Percentiles rank a stretch among this genome's conserved stretches.
These are phyloP conservation scores for Durio zibethinus DNA, from an alignment of 345 rosid genomes.

Conservation along the genomic window DNA sequence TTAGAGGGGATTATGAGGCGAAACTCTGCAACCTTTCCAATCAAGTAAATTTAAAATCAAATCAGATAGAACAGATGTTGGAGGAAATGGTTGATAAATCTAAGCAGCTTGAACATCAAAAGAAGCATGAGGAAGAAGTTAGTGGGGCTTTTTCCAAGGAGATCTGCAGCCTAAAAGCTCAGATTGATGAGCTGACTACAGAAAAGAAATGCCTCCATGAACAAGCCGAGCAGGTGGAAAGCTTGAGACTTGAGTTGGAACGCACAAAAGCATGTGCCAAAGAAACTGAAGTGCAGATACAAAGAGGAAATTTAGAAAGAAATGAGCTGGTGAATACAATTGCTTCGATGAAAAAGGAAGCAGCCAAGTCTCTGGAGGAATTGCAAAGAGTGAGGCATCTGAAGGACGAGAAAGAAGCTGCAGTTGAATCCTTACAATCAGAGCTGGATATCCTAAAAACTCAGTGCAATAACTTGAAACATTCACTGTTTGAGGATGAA, in stretches of 20 bases:
- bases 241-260: constrained; percentile 41
- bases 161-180: constrained; percentile 37
- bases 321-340: constrained; percentile 36
- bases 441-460: constrained; percentile 46
- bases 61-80: constrained; percentile 42
- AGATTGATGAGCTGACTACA: constrained; percentile 37
- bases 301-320: constrained; percentile 39
- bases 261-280: constrained; percentile 35
- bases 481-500: constrained; percentile 46
- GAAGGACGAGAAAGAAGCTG: constrained; percentile 46
- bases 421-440: constrained; percentile 34
- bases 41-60: constrained; percentile 39
- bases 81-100: constrained; percentile 49
- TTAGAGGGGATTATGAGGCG: constrained; percentile 45
- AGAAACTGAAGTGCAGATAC: constrained; percentile 43
- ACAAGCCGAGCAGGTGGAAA: constrained; percentile 36
- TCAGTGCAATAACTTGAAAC: constrained; percentile 46
- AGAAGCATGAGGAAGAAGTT: constrained; percentile 49
- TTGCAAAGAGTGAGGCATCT: constrained; percentile 35
- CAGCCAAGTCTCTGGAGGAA: constrained; percentile 40
- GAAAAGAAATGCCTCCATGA: constrained; percentile 29
- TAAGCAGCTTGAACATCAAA: constrained; percentile 46
- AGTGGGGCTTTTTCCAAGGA: constrained; percentile 33
- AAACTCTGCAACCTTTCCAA: constrained; percentile 46
- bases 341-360: constrained; percentile 45